These are phyloP conservation scores for Plectranthus barbatus DNA, from an alignment of 257 asterid species.

Conservation along the genomic window DNA sequence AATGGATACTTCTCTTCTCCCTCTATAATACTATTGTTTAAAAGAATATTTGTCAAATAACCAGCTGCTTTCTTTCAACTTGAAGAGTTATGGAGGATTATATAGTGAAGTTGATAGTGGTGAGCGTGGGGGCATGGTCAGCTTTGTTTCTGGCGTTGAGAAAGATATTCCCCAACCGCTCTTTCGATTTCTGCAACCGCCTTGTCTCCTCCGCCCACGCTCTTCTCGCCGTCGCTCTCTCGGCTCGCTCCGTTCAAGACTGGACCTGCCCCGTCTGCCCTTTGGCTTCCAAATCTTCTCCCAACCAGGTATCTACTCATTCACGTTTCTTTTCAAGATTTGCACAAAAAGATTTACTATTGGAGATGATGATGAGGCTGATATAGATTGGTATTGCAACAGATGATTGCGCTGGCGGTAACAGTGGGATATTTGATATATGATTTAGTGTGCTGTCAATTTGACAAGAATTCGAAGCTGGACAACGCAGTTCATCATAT, in stretches of 20 bases:
- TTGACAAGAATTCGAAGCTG: slow-evolving; percentile 43
- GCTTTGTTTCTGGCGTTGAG: slow-evolving; percentile 38
- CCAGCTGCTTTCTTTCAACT: no score
- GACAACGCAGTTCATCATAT: slow-evolving; percentile 73
- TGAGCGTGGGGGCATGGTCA: slow-evolving; percentile 61
- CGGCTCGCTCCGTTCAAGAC: slow-evolving; percentile 52
- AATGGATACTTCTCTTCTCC: no score
- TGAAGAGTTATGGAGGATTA: slow-evolving; percentile 60
- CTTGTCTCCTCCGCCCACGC: slow-evolving; percentile 66
- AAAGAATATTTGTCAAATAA: no score
- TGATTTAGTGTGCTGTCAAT: slow-evolving; percentile 61
- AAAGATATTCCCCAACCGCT: slow-evolving; percentile 32
- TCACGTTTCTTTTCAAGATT: not conserved
- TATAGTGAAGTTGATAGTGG: slow-evolving; percentile 24
- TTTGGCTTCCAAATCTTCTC: slow-evolving; percentile 54
- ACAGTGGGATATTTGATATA: slow-evolving; percentile 46
- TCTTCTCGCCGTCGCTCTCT: slow-evolving; percentile 41
- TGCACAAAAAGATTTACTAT: not conserved
- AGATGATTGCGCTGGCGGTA: slow-evolving; percentile 63
- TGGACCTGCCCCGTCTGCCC: slow-evolving; percentile 86
- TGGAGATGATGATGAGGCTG: no score
- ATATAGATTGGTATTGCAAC: no score
- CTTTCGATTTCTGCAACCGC: slow-evolving; percentile 82
- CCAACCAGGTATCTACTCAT: slow-evolving; percentile 34
- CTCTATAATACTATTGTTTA: no score